These are phyloP conservation scores for Sporothrix sp. DNA, from an alignment of 2,329 filamentous ascomycete species.

Conservation along the genomic window DNA sequence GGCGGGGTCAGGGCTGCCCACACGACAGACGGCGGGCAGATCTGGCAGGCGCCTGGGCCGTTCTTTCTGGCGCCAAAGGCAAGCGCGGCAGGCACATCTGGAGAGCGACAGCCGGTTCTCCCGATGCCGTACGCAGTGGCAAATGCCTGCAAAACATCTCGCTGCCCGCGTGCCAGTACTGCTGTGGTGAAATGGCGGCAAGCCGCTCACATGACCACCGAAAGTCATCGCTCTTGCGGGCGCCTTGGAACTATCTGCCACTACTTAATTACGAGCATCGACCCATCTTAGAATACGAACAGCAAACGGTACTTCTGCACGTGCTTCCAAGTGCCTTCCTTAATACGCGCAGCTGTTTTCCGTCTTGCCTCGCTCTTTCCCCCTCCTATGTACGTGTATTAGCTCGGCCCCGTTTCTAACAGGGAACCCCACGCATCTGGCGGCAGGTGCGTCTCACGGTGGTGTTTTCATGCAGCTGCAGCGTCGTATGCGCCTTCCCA, in stretches of 20 bases:
- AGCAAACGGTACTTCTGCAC: slow-evolving; percentile 12
- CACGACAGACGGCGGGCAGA: slow-evolving; percentile 1
- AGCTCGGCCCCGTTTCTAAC: background rate
- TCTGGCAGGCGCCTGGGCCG: background rate
- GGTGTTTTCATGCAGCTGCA: slow-evolving; percentile 10
- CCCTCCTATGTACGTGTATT: too few species aligned
- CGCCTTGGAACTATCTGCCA: too few species aligned
- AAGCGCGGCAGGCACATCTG: background rate
- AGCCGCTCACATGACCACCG: too few species aligned
- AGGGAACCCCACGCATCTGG: slow-evolving; percentile 13
- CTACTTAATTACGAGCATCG: too few species aligned
- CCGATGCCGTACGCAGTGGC: background rate
- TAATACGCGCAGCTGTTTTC: background rate
- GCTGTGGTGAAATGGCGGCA: too few species aligned
- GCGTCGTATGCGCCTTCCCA: slow-evolving; percentile 10
- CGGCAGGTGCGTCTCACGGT: slow-evolving; percentile 13
- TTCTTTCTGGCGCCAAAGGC: background rate
- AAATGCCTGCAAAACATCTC: too few species aligned
- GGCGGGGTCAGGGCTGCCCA: slow-evolving; percentile 3
- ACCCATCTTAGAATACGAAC: too few species aligned
- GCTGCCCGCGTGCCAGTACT: too few species aligned
- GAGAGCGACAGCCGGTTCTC: slow-evolving; percentile 6
- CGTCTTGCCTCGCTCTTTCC: background rate
- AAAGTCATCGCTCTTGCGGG: too few species aligned
- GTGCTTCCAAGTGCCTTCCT: slow-evolving; percentile 9